Percentiles rank a stretch among this genome's conserved stretches.
These are phyloP conservation scores for Phellinidium pouzarii DNA, from an alignment of 1,284 basidiomycete genomes.

Conservation along the genomic window DNA sequence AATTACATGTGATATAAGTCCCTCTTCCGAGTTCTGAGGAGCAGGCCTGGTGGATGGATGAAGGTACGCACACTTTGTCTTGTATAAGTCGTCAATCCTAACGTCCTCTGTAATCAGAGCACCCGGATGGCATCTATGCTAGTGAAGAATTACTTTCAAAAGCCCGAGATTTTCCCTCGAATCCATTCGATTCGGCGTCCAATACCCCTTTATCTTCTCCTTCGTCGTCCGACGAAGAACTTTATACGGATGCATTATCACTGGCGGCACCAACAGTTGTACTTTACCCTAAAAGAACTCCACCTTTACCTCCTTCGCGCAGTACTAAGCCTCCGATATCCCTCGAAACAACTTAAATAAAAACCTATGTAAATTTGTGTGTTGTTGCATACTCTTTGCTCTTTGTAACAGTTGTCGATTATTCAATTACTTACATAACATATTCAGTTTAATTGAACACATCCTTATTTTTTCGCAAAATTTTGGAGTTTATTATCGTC, in stretches of 20 bases:
- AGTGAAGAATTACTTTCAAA: conserved; percentile 34
- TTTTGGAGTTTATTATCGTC: too few species aligned
- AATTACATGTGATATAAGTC: conserved; percentile 34
- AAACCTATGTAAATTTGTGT: background rate
- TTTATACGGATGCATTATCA: conserved; percentile 62
- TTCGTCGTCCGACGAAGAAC: conserved; percentile 75
- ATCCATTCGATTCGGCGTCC: conserved; percentile 64
- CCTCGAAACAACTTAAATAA: background rate
- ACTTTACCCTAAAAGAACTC: conserved; percentile 32
- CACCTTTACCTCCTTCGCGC: conserved; percentile 33
- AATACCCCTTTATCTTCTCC: conserved; percentile 65
- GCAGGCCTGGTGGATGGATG: conserved; percentile 67
- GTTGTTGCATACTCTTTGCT: background rate
- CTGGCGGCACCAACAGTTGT: conserved; percentile 49
- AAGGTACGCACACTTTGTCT: conserved; percentile 36
- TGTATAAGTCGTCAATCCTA: conserved; percentile 6
- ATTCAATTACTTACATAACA: too few species aligned
- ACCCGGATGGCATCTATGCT: conserved; percentile 58
- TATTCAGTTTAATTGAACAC: too few species aligned
- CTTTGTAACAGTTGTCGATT: too few species aligned
- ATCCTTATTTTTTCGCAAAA: too few species aligned
- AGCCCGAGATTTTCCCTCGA: conserved; percentile 33
- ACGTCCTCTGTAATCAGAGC: conserved; percentile 35
- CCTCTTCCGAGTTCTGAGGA: conserved; percentile 76
- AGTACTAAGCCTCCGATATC: conserved; percentile 23